phyloP scores from a whole-genome alignment of 2,329 filamentous ascomycete species.

The Orbilia javanica region DNA sequence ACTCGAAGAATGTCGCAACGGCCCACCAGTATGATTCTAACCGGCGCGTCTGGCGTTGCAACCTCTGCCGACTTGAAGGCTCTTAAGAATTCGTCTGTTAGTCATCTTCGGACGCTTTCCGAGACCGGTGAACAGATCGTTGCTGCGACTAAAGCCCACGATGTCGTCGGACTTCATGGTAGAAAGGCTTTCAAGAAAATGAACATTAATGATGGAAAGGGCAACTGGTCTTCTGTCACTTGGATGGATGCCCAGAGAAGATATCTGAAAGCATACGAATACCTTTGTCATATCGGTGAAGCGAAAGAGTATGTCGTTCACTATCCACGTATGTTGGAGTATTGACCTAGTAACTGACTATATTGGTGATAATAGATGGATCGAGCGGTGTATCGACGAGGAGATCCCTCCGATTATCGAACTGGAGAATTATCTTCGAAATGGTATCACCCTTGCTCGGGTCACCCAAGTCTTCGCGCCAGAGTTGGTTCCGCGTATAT shows the following conservation, averaged over 20 bases:
- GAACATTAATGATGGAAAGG: constrained; percentile 69
- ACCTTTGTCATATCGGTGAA: constrained; percentile 98
- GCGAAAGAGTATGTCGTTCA: constrained; percentile 78
- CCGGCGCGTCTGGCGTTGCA: constrained; percentile 34
- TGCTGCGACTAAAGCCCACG: constrained; percentile 79
- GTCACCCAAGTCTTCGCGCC: constrained; percentile 90
- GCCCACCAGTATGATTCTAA: constrained; percentile 52
- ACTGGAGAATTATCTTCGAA: constrained; percentile 88
- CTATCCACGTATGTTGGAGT: not conserved
- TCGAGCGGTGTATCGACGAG: constrained; percentile 88
- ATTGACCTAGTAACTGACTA: constrained; percentile 9
- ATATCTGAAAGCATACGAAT: constrained; percentile 96
- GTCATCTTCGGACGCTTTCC: constrained; percentile 87
- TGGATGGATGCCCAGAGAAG: constrained; percentile 99
- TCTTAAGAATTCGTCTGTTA: constrained; percentile 87
- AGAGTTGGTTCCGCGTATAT: constrained; percentile 81
- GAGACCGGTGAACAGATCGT: constrained; percentile 83
- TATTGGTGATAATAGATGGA: constrained; percentile 72
- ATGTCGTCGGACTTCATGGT: constrained; percentile 88
- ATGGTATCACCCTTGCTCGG: constrained; percentile 94
- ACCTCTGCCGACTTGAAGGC: constrained; percentile 52
- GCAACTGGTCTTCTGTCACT: constrained; percentile 81
- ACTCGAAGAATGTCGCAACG: constrained; percentile 49
- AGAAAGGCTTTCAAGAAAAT: constrained; percentile 74
- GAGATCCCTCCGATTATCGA: constrained; percentile 92